These are phyloP conservation scores for Golovinomyces cichoracearum DNA, from an alignment of 2,329 filamentous ascomycete species.

Conservation along the genomic window DNA sequence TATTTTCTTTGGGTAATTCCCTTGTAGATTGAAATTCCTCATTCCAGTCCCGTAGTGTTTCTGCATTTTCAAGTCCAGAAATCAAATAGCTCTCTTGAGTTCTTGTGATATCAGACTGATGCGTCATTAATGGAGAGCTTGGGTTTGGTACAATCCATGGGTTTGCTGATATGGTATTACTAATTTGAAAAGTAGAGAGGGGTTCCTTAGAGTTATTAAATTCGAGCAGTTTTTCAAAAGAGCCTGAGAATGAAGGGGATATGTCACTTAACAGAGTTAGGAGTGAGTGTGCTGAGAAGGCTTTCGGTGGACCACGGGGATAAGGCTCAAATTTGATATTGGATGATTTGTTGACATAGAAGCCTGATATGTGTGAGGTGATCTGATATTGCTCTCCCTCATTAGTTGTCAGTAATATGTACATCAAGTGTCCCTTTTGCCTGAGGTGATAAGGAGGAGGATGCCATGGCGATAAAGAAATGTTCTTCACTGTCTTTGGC, in stretches of 20 bases:
- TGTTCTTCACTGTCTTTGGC: slow-evolving; percentile 74
- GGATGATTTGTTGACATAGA: slow-evolving; percentile 90
- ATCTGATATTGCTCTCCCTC: slow-evolving; percentile 90
- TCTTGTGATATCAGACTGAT: slow-evolving; percentile 61
- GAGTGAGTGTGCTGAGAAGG: slow-evolving; percentile 58
- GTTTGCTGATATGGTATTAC: slow-evolving; percentile 73
- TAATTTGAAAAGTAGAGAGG: slow-evolving; percentile 79
- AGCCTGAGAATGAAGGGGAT: slow-evolving; percentile 55
- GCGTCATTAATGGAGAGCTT: slow-evolving; percentile 36
- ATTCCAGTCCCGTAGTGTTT: slow-evolving; percentile 93
- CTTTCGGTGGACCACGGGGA: slow-evolving; percentile 55
- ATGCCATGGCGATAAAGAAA: slow-evolving; percentile 84
- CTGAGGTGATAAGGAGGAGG: slow-evolving; percentile 77
- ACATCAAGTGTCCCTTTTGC: slow-evolving; percentile 77
- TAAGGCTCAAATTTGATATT: slow-evolving; percentile 87
- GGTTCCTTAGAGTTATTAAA: slow-evolving; percentile 68
- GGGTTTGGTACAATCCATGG: slow-evolving; percentile 68
- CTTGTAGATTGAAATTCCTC: slow-evolving; percentile 95
- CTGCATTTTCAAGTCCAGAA: slow-evolving; percentile 72
- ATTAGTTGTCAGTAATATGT: slow-evolving; percentile 67
- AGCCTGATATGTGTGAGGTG: slow-evolving; percentile 78
- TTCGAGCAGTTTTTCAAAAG: slow-evolving; percentile 58
- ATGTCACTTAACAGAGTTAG: slow-evolving; percentile 52
- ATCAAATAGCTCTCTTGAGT: slow-evolving; percentile 84
- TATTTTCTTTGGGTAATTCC: slow-evolving; percentile 74